phyloP scores from a whole-genome alignment of 169 alveolate species.

The Cryptosporidium tyzzeri region DNA sequence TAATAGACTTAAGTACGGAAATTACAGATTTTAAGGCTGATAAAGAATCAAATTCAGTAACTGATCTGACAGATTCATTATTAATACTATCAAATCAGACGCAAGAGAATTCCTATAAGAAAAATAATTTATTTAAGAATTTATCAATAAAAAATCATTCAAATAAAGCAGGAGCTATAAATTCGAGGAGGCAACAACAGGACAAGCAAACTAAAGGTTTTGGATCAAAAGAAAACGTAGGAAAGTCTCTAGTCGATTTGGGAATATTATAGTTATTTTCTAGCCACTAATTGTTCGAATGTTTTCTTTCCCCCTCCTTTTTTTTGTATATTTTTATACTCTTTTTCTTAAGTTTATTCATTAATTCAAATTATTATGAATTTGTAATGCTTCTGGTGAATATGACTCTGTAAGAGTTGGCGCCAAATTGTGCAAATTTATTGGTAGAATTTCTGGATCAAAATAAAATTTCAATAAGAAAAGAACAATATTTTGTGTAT shows the following conservation, averaged over 20 bases:
- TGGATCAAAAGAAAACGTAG: conserved; percentile 6
- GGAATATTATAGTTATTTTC: background rate
- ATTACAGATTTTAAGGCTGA: background rate
- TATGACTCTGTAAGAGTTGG: background rate
- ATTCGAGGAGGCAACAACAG: background rate
- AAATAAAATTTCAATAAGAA: background rate
- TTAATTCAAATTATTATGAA: background rate
- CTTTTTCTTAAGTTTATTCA: background rate
- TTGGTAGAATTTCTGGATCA: background rate
- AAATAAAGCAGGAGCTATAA: background rate
- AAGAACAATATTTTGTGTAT: background rate
- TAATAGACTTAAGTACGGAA: background rate
- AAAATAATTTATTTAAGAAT: conserved; percentile 39
- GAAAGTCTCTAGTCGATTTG: conserved; percentile 10
- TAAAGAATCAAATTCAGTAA: background rate
- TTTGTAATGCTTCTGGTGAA: background rate
- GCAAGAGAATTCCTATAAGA: background rate
- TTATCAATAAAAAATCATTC: conserved; percentile 19
- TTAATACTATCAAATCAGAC: background rate
- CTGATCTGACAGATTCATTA: background rate
- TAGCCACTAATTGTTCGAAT: background rate
- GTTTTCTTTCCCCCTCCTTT: too few species aligned
- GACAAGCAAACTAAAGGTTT: background rate
- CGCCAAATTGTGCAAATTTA: background rate
- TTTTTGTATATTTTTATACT: background rate